phyloP scores from a whole-genome alignment of 176 grass and related monocot species.

The Saccharum officinarum region DNA sequence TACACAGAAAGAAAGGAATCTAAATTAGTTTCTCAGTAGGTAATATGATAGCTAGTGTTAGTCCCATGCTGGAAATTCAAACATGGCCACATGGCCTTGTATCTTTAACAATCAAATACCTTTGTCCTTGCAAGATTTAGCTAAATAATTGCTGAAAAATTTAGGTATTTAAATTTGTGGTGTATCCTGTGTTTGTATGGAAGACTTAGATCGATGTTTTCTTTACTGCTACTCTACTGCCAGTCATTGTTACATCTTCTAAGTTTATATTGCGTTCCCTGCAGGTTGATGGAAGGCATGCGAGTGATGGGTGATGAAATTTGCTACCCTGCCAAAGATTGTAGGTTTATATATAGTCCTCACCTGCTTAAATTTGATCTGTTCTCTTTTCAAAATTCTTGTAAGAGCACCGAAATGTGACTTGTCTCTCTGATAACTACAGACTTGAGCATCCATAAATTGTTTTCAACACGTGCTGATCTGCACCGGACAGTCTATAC shows the following conservation, averaged over 20 bases:
- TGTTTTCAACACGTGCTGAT: conserved; percentile 89
- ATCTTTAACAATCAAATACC: not conserved
- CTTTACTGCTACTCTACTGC: not conserved
- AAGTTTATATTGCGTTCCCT: conserved; percentile 1
- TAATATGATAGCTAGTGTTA: not conserved
- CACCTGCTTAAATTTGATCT: not conserved
- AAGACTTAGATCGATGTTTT: not conserved
- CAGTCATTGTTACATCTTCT: not conserved
- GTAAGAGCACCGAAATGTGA: conserved; percentile 1
- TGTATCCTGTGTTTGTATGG: not conserved
- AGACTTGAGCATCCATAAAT: conserved; percentile 90
- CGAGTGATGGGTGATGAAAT: conserved; percentile 90
- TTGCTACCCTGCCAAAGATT: conserved; percentile 98
- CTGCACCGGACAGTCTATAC: conserved; percentile 92
- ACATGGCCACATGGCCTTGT: not conserved
- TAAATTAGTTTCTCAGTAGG: not conserved
- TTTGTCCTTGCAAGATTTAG: conserved; percentile 4
- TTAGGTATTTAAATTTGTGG: not conserved
- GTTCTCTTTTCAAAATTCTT: not conserved
- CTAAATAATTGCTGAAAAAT: not conserved
- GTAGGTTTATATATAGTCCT: conserved; percentile 42
- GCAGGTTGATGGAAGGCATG: conserved; percentile 76
- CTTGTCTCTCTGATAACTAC: conserved; percentile 31
- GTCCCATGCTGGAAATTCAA: not conserved
- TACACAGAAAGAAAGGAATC: not conserved